Percentiles rank a stretch among this genome's conserved stretches.
phyloP scores from a whole-genome alignment of 495 filamentous ascomycete genomes.

The Lasiosphaeria miniovina region DNA sequence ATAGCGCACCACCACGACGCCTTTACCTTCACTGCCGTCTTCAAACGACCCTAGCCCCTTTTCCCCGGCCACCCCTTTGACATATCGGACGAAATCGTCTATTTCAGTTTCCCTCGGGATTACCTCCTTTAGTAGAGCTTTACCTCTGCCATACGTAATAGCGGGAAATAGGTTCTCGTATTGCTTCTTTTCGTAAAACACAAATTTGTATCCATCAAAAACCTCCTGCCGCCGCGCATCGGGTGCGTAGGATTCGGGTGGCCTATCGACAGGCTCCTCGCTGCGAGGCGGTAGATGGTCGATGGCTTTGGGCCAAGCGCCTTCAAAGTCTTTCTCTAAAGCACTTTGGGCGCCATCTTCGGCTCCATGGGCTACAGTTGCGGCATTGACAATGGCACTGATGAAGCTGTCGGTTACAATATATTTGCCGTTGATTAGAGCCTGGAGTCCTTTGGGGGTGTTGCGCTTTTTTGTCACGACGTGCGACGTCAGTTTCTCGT shows the following conservation, averaged over 20 bases:
- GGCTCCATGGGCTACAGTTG: conserved; percentile 50
- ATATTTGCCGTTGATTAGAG: conserved; percentile 77
- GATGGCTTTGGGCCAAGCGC: conserved; percentile 71
- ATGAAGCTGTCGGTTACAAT: conserved; percentile 78
- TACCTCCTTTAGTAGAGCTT: conserved; percentile 65
- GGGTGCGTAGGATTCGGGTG: conserved; percentile 63
- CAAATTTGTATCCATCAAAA: conserved; percentile 84
- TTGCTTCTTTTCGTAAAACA: conserved; percentile 79
- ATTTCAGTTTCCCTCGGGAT: conserved; percentile 64
- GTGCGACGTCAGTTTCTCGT: conserved; percentile 74
- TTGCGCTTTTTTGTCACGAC: conserved; percentile 88
- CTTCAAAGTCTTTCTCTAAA: conserved; percentile 82
- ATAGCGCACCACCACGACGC: conserved; percentile 77
- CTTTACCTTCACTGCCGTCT: conserved; percentile 60
- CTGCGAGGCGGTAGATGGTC: conserved; percentile 70
- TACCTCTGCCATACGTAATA: conserved; percentile 78
- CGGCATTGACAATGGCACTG: conserved; percentile 63
- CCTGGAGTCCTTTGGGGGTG: conserved; percentile 79
- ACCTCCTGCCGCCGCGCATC: conserved; percentile 62
- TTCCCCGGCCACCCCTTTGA: conserved; percentile 68
- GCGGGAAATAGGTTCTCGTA: conserved; percentile 70
- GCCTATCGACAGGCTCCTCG: conserved; percentile 66
- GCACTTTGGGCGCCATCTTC: conserved; percentile 57
- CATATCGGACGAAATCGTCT: conserved; percentile 73
- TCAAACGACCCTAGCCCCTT: conserved; percentile 64